phyloP scores from a whole-genome alignment of 2,329 filamentous ascomycete genomes.

The Scopulariopsis brevicaulis region DNA sequence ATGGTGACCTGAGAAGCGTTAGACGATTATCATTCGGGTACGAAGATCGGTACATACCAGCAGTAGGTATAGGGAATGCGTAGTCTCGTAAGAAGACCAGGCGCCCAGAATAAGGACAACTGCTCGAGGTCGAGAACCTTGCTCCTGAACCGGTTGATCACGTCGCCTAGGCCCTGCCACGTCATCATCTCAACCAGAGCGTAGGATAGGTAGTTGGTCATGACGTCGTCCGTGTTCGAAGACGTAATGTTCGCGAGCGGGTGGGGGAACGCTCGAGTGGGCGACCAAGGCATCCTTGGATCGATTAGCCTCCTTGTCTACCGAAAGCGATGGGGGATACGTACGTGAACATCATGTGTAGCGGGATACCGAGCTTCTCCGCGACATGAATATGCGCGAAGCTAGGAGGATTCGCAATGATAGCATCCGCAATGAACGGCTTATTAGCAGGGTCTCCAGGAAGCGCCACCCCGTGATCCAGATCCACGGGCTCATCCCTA shows the following conservation, averaged over 20 bases:
- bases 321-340: slow-evolving; percentile 17
- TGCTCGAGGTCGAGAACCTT: slow-evolving; percentile 64
- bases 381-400: slow-evolving; percentile 68
- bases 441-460: slow-evolving; percentile 27
- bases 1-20: slow-evolving; percentile 41
- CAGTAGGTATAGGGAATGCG: slow-evolving; percentile 82
- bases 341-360: slow-evolving; percentile 86
- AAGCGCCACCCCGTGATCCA: slow-evolving; percentile 19
- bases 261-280: slow-evolving; percentile 76
- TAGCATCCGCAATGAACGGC: slow-evolving; percentile 75
- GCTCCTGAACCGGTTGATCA: slow-evolving; percentile 80
- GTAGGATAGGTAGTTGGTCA: slow-evolving; percentile 77
- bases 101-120: slow-evolving; percentile 71
- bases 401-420: slow-evolving; percentile 69
- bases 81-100: slow-evolving; percentile 65
- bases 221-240: slow-evolving; percentile 62
- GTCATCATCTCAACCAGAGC: slow-evolving; percentile 83
- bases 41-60: slow-evolving; percentile 40
- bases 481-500: slow-evolving; percentile 37
- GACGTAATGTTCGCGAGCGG: slow-evolving; percentile 74
- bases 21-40: neutral
- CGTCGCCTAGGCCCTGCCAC: slow-evolving; percentile 83
- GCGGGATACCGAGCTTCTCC: slow-evolving; percentile 61
- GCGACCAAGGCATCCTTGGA: slow-evolving; percentile 79
- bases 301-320: neutral